These are phyloP conservation scores for Neurospora cerealis DNA, from an alignment of 495 filamentous ascomycete species.

Conservation along the genomic window DNA sequence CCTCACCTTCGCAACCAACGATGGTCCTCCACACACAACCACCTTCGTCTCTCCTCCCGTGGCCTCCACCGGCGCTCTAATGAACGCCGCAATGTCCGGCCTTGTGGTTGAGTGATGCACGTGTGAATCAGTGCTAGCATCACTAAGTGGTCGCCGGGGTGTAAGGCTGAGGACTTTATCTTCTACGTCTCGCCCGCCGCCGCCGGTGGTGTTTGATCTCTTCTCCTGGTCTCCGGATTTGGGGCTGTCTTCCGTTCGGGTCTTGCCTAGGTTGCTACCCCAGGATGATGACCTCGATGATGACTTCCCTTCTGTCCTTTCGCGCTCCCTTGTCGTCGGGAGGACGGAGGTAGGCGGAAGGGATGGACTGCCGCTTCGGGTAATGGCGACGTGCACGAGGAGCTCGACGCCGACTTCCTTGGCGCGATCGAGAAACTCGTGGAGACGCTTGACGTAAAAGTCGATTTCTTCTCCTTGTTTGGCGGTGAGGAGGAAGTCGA, in stretches of 20 bases:
- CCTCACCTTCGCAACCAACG: slow-evolving; percentile 54
- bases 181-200: slow-evolving; percentile 13
- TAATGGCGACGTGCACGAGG: slow-evolving; percentile 44
- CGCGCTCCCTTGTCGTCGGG: neutral
- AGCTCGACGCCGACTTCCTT: slow-evolving; percentile 36
- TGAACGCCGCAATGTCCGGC: slow-evolving; percentile 35
- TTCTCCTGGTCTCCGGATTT: slow-evolving; percentile 13
- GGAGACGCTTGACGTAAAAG: slow-evolving; percentile 58
- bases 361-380: slow-evolving; percentile 22
- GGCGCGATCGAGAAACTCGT: slow-evolving; percentile 45
- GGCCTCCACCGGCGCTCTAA: slow-evolving; percentile 50
- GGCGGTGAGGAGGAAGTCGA: slow-evolving; percentile 67
- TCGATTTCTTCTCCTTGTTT: slow-evolving; percentile 56
- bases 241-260: neutral
- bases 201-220: slow-evolving; percentile 3
- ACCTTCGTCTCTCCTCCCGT: slow-evolving; percentile 76
- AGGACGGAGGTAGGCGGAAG: neutral
- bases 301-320: neutral
- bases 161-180: neutral
- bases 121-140: slow-evolving; percentile 27
- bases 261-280: slow-evolving; percentile 8
- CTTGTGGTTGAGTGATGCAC: slow-evolving; percentile 28
- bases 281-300: slow-evolving; percentile 8
- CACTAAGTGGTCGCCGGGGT: slow-evolving; percentile 9
- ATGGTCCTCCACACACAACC: slow-evolving; percentile 67